A percentile compares a stretch with the other conserved stretches of the same genome.
Conservation (phyloP, 78 protist species). For the Mastigamoeba balamuthi region DNA sequence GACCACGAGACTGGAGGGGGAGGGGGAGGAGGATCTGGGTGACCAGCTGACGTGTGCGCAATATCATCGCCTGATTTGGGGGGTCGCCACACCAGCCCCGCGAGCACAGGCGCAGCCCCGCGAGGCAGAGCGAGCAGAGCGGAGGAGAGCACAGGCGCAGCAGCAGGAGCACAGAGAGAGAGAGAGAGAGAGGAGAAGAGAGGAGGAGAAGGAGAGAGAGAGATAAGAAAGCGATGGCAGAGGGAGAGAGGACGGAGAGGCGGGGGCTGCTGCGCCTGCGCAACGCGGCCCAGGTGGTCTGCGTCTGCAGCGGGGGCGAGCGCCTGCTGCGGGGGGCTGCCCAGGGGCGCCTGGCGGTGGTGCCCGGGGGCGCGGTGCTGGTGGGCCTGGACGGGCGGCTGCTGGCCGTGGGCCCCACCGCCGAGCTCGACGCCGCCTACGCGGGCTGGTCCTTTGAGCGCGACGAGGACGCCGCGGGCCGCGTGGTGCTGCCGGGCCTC, state of each 20-base stretch:
- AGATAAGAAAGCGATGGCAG: not conserved
- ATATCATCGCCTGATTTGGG: too few relatives aligned
- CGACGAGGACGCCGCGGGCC: not conserved
- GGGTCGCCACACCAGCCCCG: too few relatives aligned
- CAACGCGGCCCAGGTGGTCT: not conserved
- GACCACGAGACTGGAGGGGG: too few relatives aligned
- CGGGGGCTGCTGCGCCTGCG: not conserved
- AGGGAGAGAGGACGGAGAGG: not conserved
- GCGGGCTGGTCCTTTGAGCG: not conserved
- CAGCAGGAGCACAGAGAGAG: not conserved
- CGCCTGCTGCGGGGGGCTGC: not conserved
- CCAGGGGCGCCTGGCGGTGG: not conserved
- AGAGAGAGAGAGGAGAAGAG: not conserved
- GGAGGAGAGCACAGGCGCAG: too few relatives aligned
- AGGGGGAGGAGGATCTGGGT: too few relatives aligned
- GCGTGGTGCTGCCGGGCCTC: constrained; percentile 12
- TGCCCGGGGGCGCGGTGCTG: not conserved
- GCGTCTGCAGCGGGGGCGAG: not conserved
- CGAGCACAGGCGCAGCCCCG: too few relatives aligned
- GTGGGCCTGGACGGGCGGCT: not conserved
- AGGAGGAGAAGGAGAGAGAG: not conserved
- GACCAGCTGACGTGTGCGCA: too few relatives aligned
- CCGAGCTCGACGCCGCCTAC: not conserved
- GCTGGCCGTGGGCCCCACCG: not conserved
- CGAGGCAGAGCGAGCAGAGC: too few relatives aligned